phyloP scores from a whole-genome alignment of 352 stramenopile genomes.

The Phytophthora hybrid region DNA sequence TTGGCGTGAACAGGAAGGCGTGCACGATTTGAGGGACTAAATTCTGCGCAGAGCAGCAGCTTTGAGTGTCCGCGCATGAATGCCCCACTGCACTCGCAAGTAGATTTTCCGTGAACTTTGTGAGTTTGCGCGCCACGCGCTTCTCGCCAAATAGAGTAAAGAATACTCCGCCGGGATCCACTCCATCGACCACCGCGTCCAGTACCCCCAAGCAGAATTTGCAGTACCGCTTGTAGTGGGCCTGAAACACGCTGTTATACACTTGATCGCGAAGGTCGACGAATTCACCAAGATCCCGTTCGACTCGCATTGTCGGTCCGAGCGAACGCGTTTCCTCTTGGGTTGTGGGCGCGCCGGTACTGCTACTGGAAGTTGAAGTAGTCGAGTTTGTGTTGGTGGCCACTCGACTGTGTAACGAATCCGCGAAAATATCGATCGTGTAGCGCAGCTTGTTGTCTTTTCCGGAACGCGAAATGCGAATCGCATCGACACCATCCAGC shows the following conservation, averaged over 20 bases:
- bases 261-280: conserved; percentile 25
- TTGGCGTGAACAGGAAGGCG: conserved; percentile 17
- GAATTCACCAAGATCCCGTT: conserved; percentile 20
- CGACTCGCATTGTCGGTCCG: not conserved
- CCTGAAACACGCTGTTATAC: conserved; percentile 23
- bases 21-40: conserved; percentile 21
- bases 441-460: conserved; percentile 8
- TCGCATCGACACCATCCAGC: conserved; percentile 6
- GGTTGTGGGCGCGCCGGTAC: not conserved
- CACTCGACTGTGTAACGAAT: not conserved
- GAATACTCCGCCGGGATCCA: conserved; percentile 18
- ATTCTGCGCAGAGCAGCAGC: conserved; percentile 22
- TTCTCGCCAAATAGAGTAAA: conserved; percentile 9
- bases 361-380: conserved; percentile 3
- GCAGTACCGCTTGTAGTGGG: conserved; percentile 16
- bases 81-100: not conserved
- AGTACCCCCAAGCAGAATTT: conserved; percentile 23
- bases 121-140: conserved; percentile 9
- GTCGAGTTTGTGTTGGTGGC: conserved; percentile 13
- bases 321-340: not conserved
- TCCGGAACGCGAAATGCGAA: conserved; percentile 9
- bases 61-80: not conserved
- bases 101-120: conserved; percentile 18
- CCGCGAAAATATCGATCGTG: conserved; percentile 13
- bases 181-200: conserved; percentile 7